Conservation (phyloP, 1,139 yeast species). For the Wickerhamomyces sp. region DNA sequence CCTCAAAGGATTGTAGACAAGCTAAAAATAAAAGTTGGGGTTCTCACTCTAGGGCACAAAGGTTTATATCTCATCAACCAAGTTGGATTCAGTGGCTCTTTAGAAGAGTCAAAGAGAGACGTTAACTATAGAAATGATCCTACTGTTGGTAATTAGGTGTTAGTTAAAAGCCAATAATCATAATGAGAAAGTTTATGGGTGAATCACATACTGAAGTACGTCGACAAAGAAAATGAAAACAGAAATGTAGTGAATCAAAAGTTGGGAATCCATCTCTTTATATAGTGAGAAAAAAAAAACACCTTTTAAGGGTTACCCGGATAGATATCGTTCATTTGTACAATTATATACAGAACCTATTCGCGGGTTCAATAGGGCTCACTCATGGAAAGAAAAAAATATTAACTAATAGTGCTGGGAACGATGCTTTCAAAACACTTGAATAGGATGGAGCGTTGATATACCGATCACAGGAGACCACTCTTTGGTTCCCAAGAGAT, state of each 20-base stretch:
- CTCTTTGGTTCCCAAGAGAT: too few species aligned
- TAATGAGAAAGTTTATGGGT: slow-evolving; percentile 13
- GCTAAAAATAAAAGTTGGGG: slow-evolving; percentile 59
- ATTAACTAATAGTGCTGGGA: too few species aligned
- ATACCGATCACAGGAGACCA: too few species aligned
- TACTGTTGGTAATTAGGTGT: slow-evolving; percentile 48
- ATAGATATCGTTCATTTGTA: too few species aligned
- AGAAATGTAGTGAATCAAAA: slow-evolving; percentile 9
- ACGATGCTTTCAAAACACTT: too few species aligned
- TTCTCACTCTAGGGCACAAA: slow-evolving; percentile 90
- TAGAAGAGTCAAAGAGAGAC: slow-evolving; percentile 99
- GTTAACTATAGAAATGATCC: slow-evolving; percentile 99
- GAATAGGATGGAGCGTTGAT: too few species aligned
- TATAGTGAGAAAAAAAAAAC: too few species aligned
- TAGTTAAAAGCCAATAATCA: slow-evolving; percentile 33
- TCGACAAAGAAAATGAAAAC: slow-evolving; percentile 56
- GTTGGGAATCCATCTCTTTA: slow-evolving; percentile 5
- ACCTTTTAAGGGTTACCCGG: too few species aligned
- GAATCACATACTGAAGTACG: slow-evolving; percentile 61
- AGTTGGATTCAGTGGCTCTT: slow-evolving; percentile 99
- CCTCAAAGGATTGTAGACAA: slow-evolving; percentile 81
- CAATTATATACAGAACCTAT: too few species aligned
- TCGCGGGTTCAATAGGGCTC: too few species aligned
- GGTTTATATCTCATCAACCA: slow-evolving; percentile 98
- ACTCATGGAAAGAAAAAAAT: too few species aligned